Evolutionary conservation across 1,284 basidiomycete species (phyloP), one percentile per base, ranked within the genome.

Genomic region (Cryptococcus jaspeensis): DNA sequence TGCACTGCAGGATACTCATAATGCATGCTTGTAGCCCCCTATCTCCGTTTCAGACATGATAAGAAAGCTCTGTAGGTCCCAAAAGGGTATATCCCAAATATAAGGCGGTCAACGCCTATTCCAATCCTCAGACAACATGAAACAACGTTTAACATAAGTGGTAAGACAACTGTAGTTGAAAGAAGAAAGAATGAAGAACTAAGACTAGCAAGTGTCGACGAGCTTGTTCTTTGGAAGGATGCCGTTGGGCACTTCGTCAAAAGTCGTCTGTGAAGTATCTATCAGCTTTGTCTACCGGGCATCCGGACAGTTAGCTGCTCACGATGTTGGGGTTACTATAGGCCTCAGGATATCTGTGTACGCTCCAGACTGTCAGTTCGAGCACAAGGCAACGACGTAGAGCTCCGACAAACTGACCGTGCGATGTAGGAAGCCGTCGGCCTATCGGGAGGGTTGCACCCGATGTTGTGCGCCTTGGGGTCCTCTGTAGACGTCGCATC

Each of bases 391-490:
- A 32, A 32, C 28, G 28, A 32, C 9, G 28, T 9, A 9, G 28
- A 32, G 5, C 5, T 32, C 5, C 28, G 4, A 9, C 28, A 32
- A 7, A 56, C 64, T 59, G 46, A 67, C 67, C 43, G 22, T 1
- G 62, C 59, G 71, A 86, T 85, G 69, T 85, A 85, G 23, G 75
- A 72, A 40, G 74, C 71, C 0, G 84, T 85, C 3, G 84, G 84
- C 71, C 81, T 82, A 60, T 80, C 78, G 18, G 62, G 49, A 1
- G 80, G 80, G 59, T 78, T 74, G 65, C 80, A 81, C 2, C 76
- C 76, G 35, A 76, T 67, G 55, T 74, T 76, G 25, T 58, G 61
- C 16, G 64, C 53, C 41, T 69, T 69, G 1, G 75, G 74, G 52
- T 76, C 78, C 67, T 77, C 59, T 69, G 48, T 39, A 44, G 20